Evolutionary conservation across 345 rosid species (phyloP), one percentile per base, ranked within the genome.

Genomic region (Crucihimalaya himalaica): DNA sequence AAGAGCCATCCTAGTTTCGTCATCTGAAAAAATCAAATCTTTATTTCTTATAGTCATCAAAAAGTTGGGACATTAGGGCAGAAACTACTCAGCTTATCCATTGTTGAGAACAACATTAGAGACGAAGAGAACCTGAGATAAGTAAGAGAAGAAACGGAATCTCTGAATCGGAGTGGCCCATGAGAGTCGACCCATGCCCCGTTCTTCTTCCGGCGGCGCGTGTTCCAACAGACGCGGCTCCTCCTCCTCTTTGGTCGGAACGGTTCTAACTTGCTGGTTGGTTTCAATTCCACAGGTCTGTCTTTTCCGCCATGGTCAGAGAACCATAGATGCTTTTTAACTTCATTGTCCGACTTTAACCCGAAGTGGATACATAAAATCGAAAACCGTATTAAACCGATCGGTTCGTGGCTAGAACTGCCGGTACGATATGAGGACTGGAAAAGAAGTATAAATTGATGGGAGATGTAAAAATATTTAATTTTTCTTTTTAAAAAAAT

Each of bases 171-270:
- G 45, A 47, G 31, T 70, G 18, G 67, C 50, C 37, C 46, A 8
- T 48, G 60, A 70, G 53, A 70, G 72, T 20, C 72, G 76, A 64
- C 57, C 62, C 80, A 77, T 71, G n/a, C 6, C 62, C 68, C 47
- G 54, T 57, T 56, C 29, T 46, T 10, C 34, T 40, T 8, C 29
- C 25, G 55, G 40, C 80, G 72, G 80, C 47, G 70, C 43, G 43
- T 34, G 55, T 54, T 27, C 23, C 46, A 25, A 62, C 70, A 63
- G 45, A 63, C 59, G 61, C 72, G n/a, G n/a, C 73, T 7, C 5
- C 78, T 75, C 46, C 54, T 46, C 66, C n/a, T 69, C 51, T 61
- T 40, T 45, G 63, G 48, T 54, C 79, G 32, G 74, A 68, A 29
- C 52, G 7, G 35, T 31, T 42, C 47, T 55, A n/a, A 54, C 37